These are phyloP conservation scores for Quercus variabilis DNA, from an alignment of 306 rosid species.

Conservation along the genomic window DNA sequence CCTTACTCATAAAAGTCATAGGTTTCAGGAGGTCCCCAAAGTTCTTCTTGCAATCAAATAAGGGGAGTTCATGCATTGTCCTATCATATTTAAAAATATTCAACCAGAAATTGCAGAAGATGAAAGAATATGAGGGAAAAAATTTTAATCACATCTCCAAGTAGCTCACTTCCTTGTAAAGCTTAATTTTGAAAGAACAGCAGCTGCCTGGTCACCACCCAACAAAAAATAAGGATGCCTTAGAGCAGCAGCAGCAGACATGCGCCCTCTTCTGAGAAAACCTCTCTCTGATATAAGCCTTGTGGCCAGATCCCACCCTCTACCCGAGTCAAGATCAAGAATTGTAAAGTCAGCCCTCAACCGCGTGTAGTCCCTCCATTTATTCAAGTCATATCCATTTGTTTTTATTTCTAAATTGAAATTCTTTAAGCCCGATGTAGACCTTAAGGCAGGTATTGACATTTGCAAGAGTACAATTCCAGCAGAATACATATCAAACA, in stretches of 20 bases:
- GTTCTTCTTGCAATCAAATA: neutral
- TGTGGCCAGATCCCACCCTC: conserved; percentile 57
- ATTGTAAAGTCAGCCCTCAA: conserved; percentile 53
- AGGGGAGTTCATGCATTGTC: neutral
- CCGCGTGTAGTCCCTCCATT: conserved; percentile 73
- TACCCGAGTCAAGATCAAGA: conserved; percentile 51
- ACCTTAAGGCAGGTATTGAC: conserved; percentile 83
- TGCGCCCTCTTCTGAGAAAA: conserved; percentile 40
- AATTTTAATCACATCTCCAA: neutral
- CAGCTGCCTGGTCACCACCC: conserved; percentile 58
- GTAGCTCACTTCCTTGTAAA: conserved; percentile 27
- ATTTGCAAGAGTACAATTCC: conserved; percentile 93
- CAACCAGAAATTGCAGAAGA: neutral
- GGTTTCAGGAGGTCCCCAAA: neutral
- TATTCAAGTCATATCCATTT: conserved; percentile 66
- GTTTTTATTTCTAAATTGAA: conserved; percentile 72
- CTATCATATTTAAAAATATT: neutral
- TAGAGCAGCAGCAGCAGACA: conserved; percentile 51
- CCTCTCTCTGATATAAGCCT: conserved; percentile 49
- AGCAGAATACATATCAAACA: conserved; percentile 94
- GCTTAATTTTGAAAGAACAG: conserved; percentile 49
- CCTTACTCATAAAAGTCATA: neutral
- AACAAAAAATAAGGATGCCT: conserved; percentile 58
- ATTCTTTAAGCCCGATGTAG: conserved; percentile 74
- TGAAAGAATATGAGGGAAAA: neutral